Evolutionary conservation across 2,329 filamentous ascomycete species (phyloP), one percentile per base, ranked within the genome.

Genomic region (Hymenoscyphus linearis): DNA sequence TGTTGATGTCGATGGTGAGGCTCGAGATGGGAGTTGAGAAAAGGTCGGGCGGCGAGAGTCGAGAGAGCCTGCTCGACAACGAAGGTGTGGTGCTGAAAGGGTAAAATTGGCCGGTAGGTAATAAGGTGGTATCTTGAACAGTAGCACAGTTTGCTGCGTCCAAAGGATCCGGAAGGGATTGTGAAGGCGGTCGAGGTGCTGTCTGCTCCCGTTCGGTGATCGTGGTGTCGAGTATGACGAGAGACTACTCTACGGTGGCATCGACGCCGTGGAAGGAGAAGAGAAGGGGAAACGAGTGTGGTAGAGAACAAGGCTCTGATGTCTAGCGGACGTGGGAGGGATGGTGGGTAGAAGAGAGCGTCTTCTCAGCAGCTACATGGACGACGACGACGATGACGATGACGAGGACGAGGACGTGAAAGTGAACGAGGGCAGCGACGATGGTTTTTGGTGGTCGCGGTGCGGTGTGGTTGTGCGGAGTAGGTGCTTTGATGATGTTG

Each of bases 271-370:
- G 50, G 50, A 34, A 34, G 27, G 44, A 25, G 60, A 59, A 53
- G 44, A 25, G 60, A 59, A 53, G 44, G 52, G 44, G 55, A 60
- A 69, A 68, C 64, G 68, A 69, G 58, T 67, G 68, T 69, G 61
- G 60, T 59, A 60, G 61, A 67, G 66, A 65, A 65, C 62, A 61
- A 67, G 10, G 62, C 67, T 68, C 66, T 64, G 52, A 34, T 27
- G 57, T 65, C 40, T 44, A 27, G 57, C 22, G 56, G 35, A 16
- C 31, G 52, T 34, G 47, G 22, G 31, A 9, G 54, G 50, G 40
- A 59, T 44, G 36, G 18, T 36, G 37, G 18, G 36, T 25, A n/a
- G 52, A 54, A 50, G 44, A 25, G 18, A 50, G 44, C 10, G 22
- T 18, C 44, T 50, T 58, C 57, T 57, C 57, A 40, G n/a, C 58